A percentile compares a stretch with the other conserved stretches of the same genome.
Evolutionary conservation across 2,329 filamentous ascomycete genomes (phyloP).

Genomic region (Xylaria sp.): DNA sequence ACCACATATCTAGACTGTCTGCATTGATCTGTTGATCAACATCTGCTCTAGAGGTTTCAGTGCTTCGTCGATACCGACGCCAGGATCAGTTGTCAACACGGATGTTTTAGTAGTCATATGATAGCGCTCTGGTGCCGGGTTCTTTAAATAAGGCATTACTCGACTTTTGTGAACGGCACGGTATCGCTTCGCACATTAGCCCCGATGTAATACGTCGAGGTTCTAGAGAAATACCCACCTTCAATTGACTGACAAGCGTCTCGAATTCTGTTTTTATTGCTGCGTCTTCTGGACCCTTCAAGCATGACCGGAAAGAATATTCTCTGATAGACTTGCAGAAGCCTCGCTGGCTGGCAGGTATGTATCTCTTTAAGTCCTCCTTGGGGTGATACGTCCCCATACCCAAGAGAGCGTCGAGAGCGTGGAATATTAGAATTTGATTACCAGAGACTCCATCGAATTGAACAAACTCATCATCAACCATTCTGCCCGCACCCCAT

Average conservation of each 20-base stretch:
- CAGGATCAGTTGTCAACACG: background rate
- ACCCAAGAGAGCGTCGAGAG: constrained; percentile 43
- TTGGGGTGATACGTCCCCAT: background rate
- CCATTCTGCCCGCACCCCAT: constrained; percentile 1
- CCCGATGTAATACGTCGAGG: background rate
- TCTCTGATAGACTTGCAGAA: background rate
- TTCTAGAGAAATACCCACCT: background rate
- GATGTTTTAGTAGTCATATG: constrained; percentile 7
- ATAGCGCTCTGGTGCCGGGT: background rate
- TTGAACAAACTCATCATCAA: constrained; percentile 1
- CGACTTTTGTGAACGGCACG: background rate
- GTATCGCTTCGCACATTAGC: background rate
- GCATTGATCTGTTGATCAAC: background rate
- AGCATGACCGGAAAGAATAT: background rate
- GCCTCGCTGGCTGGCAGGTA: constrained; percentile 8
- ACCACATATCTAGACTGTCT: background rate
- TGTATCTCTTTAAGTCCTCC: constrained; percentile 2
- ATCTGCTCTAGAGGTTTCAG: background rate
- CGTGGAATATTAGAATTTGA: constrained; percentile 45
- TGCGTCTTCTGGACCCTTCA: background rate
- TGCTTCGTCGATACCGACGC: background rate
- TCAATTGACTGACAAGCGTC: background rate
- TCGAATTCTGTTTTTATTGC: background rate
- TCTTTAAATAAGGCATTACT: constrained; percentile 2
- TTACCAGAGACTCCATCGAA: constrained; percentile 19